A percentile compares a stretch with the other conserved stretches of the same genome.
Evolutionary conservation across 2,329 filamentous ascomycete genomes (phyloP).

Genomic region (Aspergillus aculeatinus): DNA sequence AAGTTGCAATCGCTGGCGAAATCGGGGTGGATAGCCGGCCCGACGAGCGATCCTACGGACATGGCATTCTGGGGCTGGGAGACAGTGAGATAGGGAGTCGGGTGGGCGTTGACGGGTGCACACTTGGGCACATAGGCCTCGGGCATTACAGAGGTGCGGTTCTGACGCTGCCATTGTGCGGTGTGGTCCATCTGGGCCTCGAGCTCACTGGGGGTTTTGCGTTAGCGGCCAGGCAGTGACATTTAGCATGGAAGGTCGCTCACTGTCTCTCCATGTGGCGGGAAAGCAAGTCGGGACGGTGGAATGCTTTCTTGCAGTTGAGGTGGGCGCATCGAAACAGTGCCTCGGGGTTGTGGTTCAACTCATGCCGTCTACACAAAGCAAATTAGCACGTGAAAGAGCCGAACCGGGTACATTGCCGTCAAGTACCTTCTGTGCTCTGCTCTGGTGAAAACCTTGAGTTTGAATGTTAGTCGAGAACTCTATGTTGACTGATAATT

Average conservation of each 20-base stretch:
- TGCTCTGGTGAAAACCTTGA: slow-evolving; percentile 50
- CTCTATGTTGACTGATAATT: slow-evolving; percentile 2
- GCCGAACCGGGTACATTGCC: not conserved
- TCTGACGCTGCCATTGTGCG: slow-evolving; percentile 28
- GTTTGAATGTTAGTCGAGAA: slow-evolving; percentile 14
- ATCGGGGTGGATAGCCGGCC: slow-evolving; percentile 34
- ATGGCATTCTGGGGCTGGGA: slow-evolving; percentile 34
- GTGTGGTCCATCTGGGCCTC: slow-evolving; percentile 35
- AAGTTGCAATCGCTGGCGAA: slow-evolving; percentile 32
- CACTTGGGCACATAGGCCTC: slow-evolving; percentile 26
- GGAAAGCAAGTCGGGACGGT: slow-evolving; percentile 48
- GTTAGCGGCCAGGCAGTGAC: slow-evolving; percentile 12
- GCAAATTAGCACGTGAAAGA: slow-evolving; percentile 1
- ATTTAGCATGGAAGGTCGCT: slow-evolving; percentile 21
- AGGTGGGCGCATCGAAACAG: slow-evolving; percentile 44
- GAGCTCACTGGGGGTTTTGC: slow-evolving; percentile 29
- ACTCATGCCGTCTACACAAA: slow-evolving; percentile 45
- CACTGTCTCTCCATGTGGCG: slow-evolving; percentile 54
- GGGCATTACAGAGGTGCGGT: slow-evolving; percentile 22
- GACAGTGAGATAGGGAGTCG: slow-evolving; percentile 25
- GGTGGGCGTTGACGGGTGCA: slow-evolving; percentile 23
- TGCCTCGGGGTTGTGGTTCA: slow-evolving; percentile 52
- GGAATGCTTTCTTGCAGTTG: slow-evolving; percentile 50
- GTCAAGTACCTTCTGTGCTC: slow-evolving; percentile 45
- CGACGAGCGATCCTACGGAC: slow-evolving; percentile 39